phyloP scores from a whole-genome alignment of 768 basidiomycete genomes.

The Suillus weaverae region DNA sequence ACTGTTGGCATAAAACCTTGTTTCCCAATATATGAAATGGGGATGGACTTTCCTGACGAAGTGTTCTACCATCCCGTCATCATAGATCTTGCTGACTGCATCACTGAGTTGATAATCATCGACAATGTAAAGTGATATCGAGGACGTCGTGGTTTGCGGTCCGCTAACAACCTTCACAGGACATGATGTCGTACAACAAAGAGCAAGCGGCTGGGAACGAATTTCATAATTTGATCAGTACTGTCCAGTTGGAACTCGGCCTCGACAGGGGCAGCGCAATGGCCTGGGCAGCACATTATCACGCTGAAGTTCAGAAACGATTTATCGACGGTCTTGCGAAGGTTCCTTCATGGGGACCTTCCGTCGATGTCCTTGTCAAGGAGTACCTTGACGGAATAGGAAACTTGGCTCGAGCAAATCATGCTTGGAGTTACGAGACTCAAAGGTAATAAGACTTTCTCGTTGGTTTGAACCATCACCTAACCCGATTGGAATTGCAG shows the following conservation, averaged over 20 bases:
- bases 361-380: constrained; percentile 24
- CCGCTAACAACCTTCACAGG: constrained; percentile 20
- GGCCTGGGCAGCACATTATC: constrained; percentile 22
- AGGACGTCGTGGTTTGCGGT: background rate
- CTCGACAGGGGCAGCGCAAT: constrained; percentile 30
- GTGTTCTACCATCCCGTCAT: constrained; percentile 29
- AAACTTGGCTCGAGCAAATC: constrained; percentile 25
- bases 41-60: constrained; percentile 33
- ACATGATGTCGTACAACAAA: constrained; percentile 37
- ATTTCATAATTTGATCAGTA: constrained; percentile 34
- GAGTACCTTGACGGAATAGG: constrained; percentile 26
- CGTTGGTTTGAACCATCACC: background rate
- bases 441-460: background rate
- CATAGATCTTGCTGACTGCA: constrained; percentile 7
- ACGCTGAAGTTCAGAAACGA: constrained; percentile 11
- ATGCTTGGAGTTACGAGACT: constrained; percentile 32
- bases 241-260: constrained; percentile 30
- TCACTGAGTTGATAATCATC: constrained; percentile 22
- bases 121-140: constrained; percentile 21
- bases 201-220: constrained; percentile 35
- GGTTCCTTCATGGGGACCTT: constrained; percentile 29
- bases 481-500: constrained; percentile 3
- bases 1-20: constrained; percentile 32
- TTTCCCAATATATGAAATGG: constrained; percentile 30
- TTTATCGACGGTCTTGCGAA: constrained; percentile 23